Conservation (phyloP, 1,139 yeast genomes). For the Scheffersomyces stambukii region DNA sequence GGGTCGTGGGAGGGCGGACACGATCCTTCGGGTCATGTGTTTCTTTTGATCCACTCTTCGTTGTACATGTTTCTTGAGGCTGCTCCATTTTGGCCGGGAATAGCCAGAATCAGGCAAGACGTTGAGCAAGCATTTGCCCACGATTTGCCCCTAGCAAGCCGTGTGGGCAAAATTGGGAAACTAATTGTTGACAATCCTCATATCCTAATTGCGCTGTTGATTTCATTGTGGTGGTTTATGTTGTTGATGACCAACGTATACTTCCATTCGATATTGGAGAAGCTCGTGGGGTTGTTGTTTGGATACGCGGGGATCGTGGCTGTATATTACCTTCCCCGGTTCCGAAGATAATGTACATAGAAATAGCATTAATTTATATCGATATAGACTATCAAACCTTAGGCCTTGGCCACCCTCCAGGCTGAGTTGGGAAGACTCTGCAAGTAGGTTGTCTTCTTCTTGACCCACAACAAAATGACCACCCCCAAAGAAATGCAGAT, state of each 20-base stretch:
- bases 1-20: conserved; percentile 92
- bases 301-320: conserved; percentile 47
- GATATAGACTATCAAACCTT: no score
- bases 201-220: conserved; percentile 37
- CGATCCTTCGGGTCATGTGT: conserved; percentile 95
- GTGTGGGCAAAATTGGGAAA: not conserved
- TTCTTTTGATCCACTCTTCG: conserved; percentile 69
- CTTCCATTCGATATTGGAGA: conserved; percentile 79
- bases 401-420: conserved; percentile 79
- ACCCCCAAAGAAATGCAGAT: conserved; percentile 69
- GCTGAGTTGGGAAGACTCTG: conserved; percentile 62
- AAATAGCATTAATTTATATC: no score
- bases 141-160: no score
- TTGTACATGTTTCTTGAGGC: conserved; percentile 68
- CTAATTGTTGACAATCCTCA: conserved; percentile 36
- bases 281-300: conserved; percentile 60
- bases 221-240: conserved; percentile 81
- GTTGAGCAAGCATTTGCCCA: not conserved
- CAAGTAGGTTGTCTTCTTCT: conserved; percentile 50
- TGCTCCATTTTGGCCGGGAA: conserved; percentile 34
- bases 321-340: no score
- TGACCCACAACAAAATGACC: conserved; percentile 66
- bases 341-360: no score
- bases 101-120: conserved; percentile 8
- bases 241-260: conserved; percentile 76